Conservation (phyloP, 306 rosid genomes). For the Abrus pulchellus region DNA sequence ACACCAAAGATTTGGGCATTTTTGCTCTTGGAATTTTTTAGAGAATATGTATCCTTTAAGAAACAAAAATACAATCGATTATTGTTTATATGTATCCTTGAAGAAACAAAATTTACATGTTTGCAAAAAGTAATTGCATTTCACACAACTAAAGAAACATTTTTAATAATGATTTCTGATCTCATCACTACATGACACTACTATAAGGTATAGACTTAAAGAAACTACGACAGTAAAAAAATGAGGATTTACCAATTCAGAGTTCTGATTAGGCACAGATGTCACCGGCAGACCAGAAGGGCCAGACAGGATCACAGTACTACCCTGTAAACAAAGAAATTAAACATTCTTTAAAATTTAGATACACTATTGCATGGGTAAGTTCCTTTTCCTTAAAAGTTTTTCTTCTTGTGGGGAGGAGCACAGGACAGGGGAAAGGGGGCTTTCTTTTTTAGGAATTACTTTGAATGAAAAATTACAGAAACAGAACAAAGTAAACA, state of each 20-base stretch:
- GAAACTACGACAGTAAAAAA: constrained; percentile 25
- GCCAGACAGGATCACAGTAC: constrained; percentile 94
- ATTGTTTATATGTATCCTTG: no score
- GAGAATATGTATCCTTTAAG: no score
- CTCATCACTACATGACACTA: background rate
- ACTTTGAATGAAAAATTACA: background rate
- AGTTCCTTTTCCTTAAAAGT: background rate
- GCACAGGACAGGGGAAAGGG: background rate
- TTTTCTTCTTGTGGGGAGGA: background rate
- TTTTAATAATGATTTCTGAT: no score
- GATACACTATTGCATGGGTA: background rate
- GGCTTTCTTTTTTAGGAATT: background rate
- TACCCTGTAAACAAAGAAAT: constrained; percentile 72
- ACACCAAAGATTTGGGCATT: no score
- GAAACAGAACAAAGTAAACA: constrained; percentile 2
- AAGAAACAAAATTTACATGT: no score
- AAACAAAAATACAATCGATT: no score
- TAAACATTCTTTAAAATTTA: constrained; percentile 3
- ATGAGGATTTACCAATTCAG: constrained; percentile 77
- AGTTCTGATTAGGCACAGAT: constrained; percentile 93
- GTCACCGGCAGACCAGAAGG: constrained; percentile 98
- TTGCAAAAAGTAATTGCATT: no score
- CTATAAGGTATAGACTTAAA: constrained; percentile 8
- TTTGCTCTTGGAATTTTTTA: no score
- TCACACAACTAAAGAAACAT: no score